Evolutionary conservation across 768 basidiomycete genomes (phyloP), one percentile per base, ranked within the genome.

Genomic region (Xanthoconium stramineum): DNA sequence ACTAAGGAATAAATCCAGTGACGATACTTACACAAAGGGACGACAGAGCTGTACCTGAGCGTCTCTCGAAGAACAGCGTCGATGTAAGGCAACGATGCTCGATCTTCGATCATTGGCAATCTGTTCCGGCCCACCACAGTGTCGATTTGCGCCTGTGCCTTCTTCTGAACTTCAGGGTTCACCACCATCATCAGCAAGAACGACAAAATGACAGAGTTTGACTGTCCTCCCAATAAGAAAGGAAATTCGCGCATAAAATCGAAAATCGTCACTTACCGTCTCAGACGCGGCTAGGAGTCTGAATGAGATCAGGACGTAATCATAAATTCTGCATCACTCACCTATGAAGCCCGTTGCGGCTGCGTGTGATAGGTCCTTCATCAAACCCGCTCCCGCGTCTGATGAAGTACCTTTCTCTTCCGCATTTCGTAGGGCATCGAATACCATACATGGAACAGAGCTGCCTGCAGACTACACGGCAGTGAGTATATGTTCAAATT

Each of bases 141-240:
- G n/a, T 66, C 65, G 3, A 66, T 62, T 53, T 66, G 66, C 5
- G 57, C 58, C 13, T 66, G 65, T 1, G 65, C 65, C 37, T 56
- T 68, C 47, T 58, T 47, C 48, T 62, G 66, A 5, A 28, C 54
- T 13, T 49, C 35, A 13, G 66, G 63, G 20, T 32, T 50, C 44
- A 58, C 5, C 29, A 50, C 45, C 58, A 66, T 68, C 56, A 65
- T 52, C 14, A 66, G 49, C 13, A 68, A 24, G 29, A 66, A 68
- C 13, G 48, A 29, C 30, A 52, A 48, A 20, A 60, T 51, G 42
- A 70, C 69, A 12, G 59, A 75, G n/a, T 53, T 58, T 3, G 66
- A 65, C 65, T 68, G 28, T 52, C 7, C 47, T 46, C 47, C 19
- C 24, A 47, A 47, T 38, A 29, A 17, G 33, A 39, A 44, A 24